phyloP scores from a whole-genome alignment of 176 grass and related monocot species.

The Hsuehochloa calcarea region DNA sequence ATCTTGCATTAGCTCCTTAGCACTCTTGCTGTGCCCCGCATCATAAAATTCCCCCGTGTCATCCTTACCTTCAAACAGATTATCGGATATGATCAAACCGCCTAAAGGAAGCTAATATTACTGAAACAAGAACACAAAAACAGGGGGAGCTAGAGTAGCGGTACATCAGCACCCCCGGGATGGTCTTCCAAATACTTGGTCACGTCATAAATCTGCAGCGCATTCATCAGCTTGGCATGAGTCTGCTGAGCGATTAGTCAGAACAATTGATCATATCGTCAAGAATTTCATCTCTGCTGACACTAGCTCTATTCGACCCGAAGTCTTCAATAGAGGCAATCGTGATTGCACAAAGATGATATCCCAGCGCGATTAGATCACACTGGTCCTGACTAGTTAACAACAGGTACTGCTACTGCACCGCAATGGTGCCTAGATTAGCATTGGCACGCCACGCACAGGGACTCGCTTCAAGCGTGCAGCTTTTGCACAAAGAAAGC shows the following conservation, averaged over 20 bases:
- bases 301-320: not conserved
- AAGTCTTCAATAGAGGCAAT: not conserved
- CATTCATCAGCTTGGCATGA: not conserved
- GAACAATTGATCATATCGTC: slow-evolving; percentile 4
- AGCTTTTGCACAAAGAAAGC: not conserved
- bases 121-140: not conserved
- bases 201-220: slow-evolving; percentile 86
- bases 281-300: not conserved
- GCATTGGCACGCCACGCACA: no score
- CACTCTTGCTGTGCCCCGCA: slow-evolving; percentile 68
- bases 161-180: slow-evolving; percentile 85
- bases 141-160: not conserved
- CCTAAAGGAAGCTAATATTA: not conserved
- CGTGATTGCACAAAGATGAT: not conserved
- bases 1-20: slow-evolving; percentile 69
- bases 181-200: slow-evolving; percentile 91
- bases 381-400: not conserved
- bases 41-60: slow-evolving; percentile 89
- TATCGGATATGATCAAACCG: slow-evolving; percentile 9
- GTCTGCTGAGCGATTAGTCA: not conserved
- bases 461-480: not conserved
- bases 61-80: slow-evolving; percentile 72
- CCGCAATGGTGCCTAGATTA: not conserved
- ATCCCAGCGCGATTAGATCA: not conserved
- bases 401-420: not conserved